These are phyloP conservation scores for Agarophyton chilense DNA, from an alignment of 23 red algal species.

Conservation along the genomic window DNA sequence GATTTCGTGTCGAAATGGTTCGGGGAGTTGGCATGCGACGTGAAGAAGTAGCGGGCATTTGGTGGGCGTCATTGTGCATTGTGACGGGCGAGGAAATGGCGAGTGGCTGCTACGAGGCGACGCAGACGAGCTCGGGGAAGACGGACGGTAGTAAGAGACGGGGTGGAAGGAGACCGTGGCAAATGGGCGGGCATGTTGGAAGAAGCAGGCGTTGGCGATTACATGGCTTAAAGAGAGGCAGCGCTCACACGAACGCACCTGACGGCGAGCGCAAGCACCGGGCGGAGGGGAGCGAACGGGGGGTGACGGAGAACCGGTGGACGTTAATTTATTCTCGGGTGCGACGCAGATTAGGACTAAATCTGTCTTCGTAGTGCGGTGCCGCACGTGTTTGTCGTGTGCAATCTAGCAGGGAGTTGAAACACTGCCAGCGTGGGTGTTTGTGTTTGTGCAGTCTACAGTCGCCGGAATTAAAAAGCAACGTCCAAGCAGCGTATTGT, in stretches of 20 bases:
- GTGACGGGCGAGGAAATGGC: neutral
- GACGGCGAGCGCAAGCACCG: neutral
- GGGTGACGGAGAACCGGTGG: no score
- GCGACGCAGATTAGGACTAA: no score
- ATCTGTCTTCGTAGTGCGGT: no score
- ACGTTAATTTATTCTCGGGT: no score
- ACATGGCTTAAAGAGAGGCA: constrained; percentile 15
- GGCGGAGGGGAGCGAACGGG: no score
- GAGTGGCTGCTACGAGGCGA: no score
- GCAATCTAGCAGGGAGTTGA: no score
- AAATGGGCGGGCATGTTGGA: constrained; percentile 4
- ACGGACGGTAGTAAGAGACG: neutral
- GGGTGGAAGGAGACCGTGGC: constrained; percentile 31
- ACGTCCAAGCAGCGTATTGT: no score
- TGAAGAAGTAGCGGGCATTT: neutral
- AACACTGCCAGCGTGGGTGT: no score
- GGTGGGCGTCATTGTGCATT: neutral
- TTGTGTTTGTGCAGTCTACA: no score
- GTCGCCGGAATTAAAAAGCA: no score
- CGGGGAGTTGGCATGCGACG: neutral
- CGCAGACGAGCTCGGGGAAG: neutral
- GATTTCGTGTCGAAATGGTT: neutral
- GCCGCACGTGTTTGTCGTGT: no score
- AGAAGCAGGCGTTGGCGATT: neutral
- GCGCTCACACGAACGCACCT: neutral